Percentiles rank a stretch among this genome's conserved stretches.
phyloP scores from a whole-genome alignment of 768 basidiomycete genomes.

The Guyanaporus albipodus region DNA sequence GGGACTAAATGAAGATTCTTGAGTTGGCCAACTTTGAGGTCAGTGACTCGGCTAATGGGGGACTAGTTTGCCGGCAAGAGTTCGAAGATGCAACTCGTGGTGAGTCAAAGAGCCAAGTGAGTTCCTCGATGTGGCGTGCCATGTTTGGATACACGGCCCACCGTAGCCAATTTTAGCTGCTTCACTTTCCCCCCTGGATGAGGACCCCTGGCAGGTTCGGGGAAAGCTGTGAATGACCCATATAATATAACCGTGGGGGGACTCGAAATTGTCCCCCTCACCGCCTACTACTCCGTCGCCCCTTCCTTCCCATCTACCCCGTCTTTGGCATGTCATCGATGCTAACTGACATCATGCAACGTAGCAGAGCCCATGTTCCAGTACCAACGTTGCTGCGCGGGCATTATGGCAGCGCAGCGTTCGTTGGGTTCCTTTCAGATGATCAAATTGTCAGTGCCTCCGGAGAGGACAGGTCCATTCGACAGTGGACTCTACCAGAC shows the following conservation, averaged over 20 bases:
- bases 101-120: too few species aligned
- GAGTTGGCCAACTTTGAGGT: too few species aligned
- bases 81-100: too few species aligned
- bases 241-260: too few species aligned
- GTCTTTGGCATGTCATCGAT: slow-evolving; percentile 10
- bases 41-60: too few species aligned
- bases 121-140: too few species aligned
- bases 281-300: background rate
- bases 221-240: slow-evolving; percentile 6
- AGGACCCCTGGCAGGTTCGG: slow-evolving; percentile 9
- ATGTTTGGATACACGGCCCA: too few species aligned
- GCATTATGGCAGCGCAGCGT: slow-evolving; percentile 8
- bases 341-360: background rate
- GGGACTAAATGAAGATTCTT: too few species aligned
- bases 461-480: slow-evolving; percentile 16
- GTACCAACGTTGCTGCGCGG: slow-evolving; percentile 9
- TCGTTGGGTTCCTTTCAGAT: slow-evolving; percentile 18
- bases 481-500: slow-evolving; percentile 11
- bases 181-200: too few species aligned
- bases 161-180: background rate
- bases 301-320: background rate
- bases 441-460: slow-evolving; percentile 19
- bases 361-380: background rate
- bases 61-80: too few species aligned
- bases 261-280: background rate